phyloP scores from a whole-genome alignment of 495 filamentous ascomycete genomes.

The Diplogelasinospora grovesii region DNA sequence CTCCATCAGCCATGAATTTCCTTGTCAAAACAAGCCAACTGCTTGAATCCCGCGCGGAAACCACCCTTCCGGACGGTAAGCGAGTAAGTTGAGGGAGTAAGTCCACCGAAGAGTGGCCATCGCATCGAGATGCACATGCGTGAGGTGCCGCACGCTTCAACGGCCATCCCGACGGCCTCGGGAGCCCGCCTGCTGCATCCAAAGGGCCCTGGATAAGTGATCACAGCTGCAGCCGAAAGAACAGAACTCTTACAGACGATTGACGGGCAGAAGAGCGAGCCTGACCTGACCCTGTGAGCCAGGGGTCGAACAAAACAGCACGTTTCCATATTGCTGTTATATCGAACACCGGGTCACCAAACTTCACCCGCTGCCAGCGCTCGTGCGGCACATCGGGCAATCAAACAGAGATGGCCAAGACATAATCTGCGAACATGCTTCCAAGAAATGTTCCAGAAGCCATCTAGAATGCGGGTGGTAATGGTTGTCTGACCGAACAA shows the following conservation, averaged over 20 bases:
- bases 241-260: slow-evolving; percentile 4
- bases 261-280: slow-evolving; percentile 14
- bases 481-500: slow-evolving; percentile 1
- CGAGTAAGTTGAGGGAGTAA: background rate
- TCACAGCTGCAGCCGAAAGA: background rate
- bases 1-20: slow-evolving; percentile 5
- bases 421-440: slow-evolving; percentile 27
- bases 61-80: slow-evolving; percentile 13
- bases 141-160: too few species aligned
- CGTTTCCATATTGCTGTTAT: slow-evolving; percentile 5
- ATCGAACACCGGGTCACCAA: slow-evolving; percentile 10
- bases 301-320: slow-evolving; percentile 2
- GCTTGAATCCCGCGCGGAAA: slow-evolving; percentile 13
- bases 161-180: too few species aligned
- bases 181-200: too few species aligned
- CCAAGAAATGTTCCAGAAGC: slow-evolving; percentile 27
- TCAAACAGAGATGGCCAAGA: slow-evolving; percentile 24
- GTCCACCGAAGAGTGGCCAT: too few species aligned
- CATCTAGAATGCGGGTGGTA: slow-evolving; percentile 12
- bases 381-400: slow-evolving; percentile 28
- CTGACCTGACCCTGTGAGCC: slow-evolving; percentile 1
- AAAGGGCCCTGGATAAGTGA: too few species aligned
- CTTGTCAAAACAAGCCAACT: slow-evolving; percentile 3
- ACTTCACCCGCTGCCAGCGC: slow-evolving; percentile 11
- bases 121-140: slow-evolving; percentile 1